Base-by-base conservation (phyloP, 2,329 filamentous ascomycete genomes). In the Aspergillus fijiensis region DNA sequence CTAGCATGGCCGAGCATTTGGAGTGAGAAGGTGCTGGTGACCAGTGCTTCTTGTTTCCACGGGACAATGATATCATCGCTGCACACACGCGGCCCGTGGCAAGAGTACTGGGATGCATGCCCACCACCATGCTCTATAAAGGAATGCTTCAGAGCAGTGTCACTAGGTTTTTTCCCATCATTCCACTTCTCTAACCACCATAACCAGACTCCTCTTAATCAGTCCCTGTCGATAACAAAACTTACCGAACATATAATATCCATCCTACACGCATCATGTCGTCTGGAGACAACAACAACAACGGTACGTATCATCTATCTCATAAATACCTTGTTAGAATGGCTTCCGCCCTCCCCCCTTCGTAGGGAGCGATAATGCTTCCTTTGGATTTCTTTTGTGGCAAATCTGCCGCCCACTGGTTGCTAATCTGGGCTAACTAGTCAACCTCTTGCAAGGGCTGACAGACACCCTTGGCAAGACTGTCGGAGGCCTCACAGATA, bases 401-500 rank as follows among this genome's bases (percentile, higher is more conserved):
- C 53, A 35, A 25, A n/a, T 21, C 27, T 31, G 42, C 21, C 31
- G 3, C 27, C 25, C 53, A 33, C 12, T 14, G 9, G 33, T 53
- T 55, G 53, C 53, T 55, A 49, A 55, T 49, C 19, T 49, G 23
- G 48, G 53, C 39, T 55, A 55, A 51, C 39, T 54, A 62, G 60
- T 57, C 33, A 54, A 54, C 27, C 49, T 62, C 25, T 16, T 55
- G 19, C 25, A 47, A 47, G 53, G 53, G 14, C 42, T 55, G 25
- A 47, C 42, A 29, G 53, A 55, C 33, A 55, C 53, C 42, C 39
- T 55, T 27, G 53, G 53, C 47, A 55, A 55, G 53, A 55, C 53
- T 5, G 53, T 62, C 12, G 70, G 70, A 5, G 69, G 70, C 21
- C 45, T 73, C 7, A 65, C 64, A 29, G 67, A 71, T 49, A 70